Percentiles rank a stretch among this genome's conserved stretches.
Evolutionary conservation across 352 stramenopile genomes (phyloP).

Genomic region (Globisporangium cylindrosporum): DNA sequence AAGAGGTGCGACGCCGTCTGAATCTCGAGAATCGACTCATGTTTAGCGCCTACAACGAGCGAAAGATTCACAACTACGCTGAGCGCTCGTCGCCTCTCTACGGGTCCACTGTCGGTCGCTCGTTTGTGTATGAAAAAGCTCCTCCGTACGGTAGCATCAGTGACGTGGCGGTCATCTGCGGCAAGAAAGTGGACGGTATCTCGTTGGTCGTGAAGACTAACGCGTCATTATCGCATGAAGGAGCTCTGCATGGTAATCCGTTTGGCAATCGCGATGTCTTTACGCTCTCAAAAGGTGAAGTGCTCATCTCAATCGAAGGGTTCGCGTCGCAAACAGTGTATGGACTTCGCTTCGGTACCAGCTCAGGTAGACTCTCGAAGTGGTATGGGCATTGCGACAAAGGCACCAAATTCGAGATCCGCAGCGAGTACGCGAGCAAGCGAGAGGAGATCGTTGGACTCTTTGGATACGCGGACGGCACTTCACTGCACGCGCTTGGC

Average conservation of each 20-base stretch:
- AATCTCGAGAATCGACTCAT: constrained; percentile 72
- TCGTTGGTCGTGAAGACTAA: constrained; percentile 60
- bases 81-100: constrained; percentile 52
- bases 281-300: constrained; percentile 46
- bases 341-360: constrained; percentile 62
- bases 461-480: constrained; percentile 58
- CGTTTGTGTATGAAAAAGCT: constrained; percentile 62
- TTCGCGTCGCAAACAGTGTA: constrained; percentile 76
- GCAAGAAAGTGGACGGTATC: constrained; percentile 73
- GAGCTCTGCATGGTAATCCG: constrained; percentile 58
- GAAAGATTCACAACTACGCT: constrained; percentile 60
- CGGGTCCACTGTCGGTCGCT: constrained; percentile 33
- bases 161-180: constrained; percentile 59
- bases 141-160: constrained; percentile 65
- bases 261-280: constrained; percentile 72
- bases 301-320: constrained; percentile 59
- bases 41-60: constrained; percentile 68
- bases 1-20: constrained; percentile 51
- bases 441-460: constrained; percentile 73
- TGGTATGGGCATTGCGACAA: constrained; percentile 79
- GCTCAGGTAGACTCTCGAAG: constrained; percentile 50
- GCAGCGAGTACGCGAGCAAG: constrained; percentile 41
- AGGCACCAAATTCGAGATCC: constrained; percentile 61
- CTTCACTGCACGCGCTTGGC: constrained; percentile 65
- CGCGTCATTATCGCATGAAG: constrained; percentile 36